phyloP scores from a whole-genome alignment of 2,329 filamentous ascomycete species.

The Microdochium nivale region DNA sequence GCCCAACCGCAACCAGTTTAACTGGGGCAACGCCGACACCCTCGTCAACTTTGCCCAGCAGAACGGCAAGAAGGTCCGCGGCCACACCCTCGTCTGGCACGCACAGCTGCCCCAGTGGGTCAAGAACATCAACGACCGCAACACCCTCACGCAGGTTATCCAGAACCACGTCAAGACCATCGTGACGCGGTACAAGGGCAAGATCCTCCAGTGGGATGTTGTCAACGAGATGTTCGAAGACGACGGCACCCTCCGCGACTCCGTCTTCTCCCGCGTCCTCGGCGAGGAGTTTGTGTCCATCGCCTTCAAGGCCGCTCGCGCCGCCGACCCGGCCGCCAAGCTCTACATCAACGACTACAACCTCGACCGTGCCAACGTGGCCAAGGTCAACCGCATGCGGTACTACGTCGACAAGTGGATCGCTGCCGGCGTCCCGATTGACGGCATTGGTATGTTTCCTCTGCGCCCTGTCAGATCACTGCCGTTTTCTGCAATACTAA shows the following conservation, averaged over 20 bases:
- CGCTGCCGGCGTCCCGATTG: constrained; percentile 45
- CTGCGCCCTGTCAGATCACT: neutral
- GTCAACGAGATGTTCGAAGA: constrained; percentile 59
- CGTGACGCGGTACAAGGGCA: constrained; percentile 52
- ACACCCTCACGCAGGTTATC: constrained; percentile 42
- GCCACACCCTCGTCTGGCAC: constrained; percentile 61
- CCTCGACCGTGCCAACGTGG: constrained; percentile 49
- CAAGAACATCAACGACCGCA: constrained; percentile 24
- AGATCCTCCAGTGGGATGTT: constrained; percentile 49
- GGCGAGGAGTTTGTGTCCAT: constrained; percentile 63
- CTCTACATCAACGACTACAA: constrained; percentile 73
- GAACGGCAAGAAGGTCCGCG: constrained; percentile 52
- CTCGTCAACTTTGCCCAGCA: constrained; percentile 47
- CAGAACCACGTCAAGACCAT: constrained; percentile 51
- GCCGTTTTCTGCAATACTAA: neutral
- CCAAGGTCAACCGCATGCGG: constrained; percentile 47
- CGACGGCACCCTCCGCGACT: constrained; percentile 47
- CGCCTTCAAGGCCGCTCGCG: constrained; percentile 60
- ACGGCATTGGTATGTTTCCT: constrained; percentile 35
- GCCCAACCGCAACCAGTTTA: constrained; percentile 38
- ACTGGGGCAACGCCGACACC: constrained; percentile 46
- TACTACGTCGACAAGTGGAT: constrained; percentile 39
- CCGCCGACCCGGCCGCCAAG: constrained; percentile 57
- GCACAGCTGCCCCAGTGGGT: constrained; percentile 53
- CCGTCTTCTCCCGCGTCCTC: constrained; percentile 59